These are phyloP conservation scores for Penicillium antarcticum DNA, from an alignment of 495 filamentous ascomycete species.

Conservation along the genomic window DNA sequence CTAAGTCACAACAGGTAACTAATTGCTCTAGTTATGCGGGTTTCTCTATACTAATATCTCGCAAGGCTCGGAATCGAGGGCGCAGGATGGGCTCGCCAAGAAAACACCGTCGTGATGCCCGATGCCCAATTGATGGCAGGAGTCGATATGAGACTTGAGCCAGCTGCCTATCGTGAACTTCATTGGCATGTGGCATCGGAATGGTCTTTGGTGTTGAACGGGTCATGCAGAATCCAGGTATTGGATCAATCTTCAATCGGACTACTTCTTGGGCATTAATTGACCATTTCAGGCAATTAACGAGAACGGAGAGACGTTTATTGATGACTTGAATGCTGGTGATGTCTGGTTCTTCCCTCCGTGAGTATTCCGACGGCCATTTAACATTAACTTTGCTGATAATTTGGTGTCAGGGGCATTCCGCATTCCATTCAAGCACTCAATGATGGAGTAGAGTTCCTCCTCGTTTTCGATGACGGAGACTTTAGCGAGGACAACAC, in stretches of 20 bases:
- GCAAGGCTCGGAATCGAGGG: constrained; percentile 48
- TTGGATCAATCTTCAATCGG: neutral
- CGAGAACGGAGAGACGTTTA: constrained; percentile 58
- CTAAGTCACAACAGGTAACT: constrained; percentile 57
- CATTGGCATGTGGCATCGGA: constrained; percentile 72
- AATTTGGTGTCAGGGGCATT: constrained; percentile 38
- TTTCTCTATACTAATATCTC: constrained; percentile 1
- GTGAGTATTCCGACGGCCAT: constrained; percentile 10
- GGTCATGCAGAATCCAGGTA: constrained; percentile 54
- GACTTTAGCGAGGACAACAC: constrained; percentile 68
- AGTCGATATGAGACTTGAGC: constrained; percentile 72
- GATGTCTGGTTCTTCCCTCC: constrained; percentile 73
- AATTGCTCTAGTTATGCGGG: neutral
- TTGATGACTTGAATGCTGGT: constrained; percentile 63
- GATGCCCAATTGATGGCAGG: constrained; percentile 67
- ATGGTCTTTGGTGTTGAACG: constrained; percentile 65
- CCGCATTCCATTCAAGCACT: constrained; percentile 68
- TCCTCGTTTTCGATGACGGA: constrained; percentile 68
- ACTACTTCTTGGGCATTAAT: too few relatives aligned
- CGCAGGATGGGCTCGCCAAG: constrained; percentile 68
- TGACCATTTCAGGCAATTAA: constrained; percentile 52
- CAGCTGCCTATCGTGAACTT: constrained; percentile 63
- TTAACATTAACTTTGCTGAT: neutral
- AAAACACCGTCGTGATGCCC: constrained; percentile 62
- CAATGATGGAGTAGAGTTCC: constrained; percentile 62